Evolutionary conservation across 805 yeast genomes (phyloP).

Genomic region (Suhomyces kilbournensis): DNA sequence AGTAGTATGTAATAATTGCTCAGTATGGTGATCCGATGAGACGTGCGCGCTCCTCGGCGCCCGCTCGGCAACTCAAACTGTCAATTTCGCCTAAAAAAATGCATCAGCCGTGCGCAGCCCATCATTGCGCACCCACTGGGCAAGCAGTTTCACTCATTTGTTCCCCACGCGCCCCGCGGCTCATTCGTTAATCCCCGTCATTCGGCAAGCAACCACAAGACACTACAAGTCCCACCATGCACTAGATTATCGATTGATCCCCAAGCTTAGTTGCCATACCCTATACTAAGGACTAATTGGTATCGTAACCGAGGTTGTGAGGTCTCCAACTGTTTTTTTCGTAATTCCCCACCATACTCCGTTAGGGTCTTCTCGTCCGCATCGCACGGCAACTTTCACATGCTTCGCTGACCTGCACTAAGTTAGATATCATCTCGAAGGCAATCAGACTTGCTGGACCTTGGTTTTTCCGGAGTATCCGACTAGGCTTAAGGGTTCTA

Average conservation of each 20-base stretch:
- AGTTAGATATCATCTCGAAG: background rate
- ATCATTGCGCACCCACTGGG: background rate
- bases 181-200: background rate
- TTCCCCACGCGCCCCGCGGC: background rate
- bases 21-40: no score
- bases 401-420: background rate
- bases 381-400: background rate
- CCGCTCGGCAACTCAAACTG: background rate
- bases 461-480: background rate
- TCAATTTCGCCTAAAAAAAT: background rate
- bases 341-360: background rate
- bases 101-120: background rate
- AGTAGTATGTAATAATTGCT: no score
- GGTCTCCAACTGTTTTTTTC: background rate
- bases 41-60: background rate
- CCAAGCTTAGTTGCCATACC: no score
- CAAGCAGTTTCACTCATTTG: background rate
- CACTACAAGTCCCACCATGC: no score
- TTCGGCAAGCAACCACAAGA: background rate
- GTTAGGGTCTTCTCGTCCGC: background rate
- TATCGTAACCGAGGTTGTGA: background rate
- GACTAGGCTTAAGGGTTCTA: background rate
- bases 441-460: background rate
- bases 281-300: no score
- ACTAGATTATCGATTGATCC: no score